Base-by-base conservation (phyloP, 2,329 filamentous ascomycete genomes). In the Tolypocladium sp. region DNA sequence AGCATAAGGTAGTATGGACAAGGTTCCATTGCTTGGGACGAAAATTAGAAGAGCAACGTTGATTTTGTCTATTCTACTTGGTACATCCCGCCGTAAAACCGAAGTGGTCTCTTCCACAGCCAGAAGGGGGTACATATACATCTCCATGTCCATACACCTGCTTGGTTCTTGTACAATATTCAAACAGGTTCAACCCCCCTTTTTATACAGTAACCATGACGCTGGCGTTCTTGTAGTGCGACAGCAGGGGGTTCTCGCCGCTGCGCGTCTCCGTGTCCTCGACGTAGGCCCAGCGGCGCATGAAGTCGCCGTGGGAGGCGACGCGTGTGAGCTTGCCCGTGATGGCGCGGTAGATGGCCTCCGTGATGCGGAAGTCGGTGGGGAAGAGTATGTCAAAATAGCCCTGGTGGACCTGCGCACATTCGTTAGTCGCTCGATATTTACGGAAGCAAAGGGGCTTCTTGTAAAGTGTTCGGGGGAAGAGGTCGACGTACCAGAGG, bases 321-420 rank as follows among this genome's bases (percentile, higher is more conserved):
- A 96, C 90, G 57, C 89, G 84, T 2, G 92, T 96, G 67, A 97
- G 79, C 71, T 95, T 94, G 38, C 93, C 93, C 0, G 94, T 99
- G 67, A 97, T 86, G 62, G 91, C 91, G 59, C 91, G 87, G 76
- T 99, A 99, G 66, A 97, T 86, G 67, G 91, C 87, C 74, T 97
- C 92, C 74, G 94, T 88, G 65, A 96, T 88, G 63, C 84, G 81
- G 71, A 99, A 99, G 74, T 99, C 89, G 13, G 94, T 99, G 0
- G 94, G 94, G 77, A 99, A 99, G 70, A 99, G 87, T 67, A 99
- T 97, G 71, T 99, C 95, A 71, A 99, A 99, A 75, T 96, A 97
- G 53, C 94, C 95, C 77, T 99, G 95, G 72, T 97, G 92, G 55
- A 97, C 91, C 91, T 95, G 42, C 2, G 30, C 15, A 27, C 25